Evolutionary conservation across 805 yeast species (phyloP).

Genomic region (Ogataea glucozyma): DNA sequence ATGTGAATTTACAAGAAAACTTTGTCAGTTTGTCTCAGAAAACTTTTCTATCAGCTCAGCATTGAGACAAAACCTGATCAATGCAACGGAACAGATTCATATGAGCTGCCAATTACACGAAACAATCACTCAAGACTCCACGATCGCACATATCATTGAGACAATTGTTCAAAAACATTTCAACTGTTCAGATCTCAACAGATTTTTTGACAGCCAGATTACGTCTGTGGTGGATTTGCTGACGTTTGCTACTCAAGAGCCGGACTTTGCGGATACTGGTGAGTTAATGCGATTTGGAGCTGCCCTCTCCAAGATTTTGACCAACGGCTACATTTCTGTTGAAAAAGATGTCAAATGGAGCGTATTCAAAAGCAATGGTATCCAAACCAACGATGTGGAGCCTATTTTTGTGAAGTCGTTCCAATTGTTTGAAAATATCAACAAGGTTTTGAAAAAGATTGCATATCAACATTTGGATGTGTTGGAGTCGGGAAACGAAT

Average conservation of each 20-base stretch:
- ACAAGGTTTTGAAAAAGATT: conserved; percentile 20
- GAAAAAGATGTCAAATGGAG: conserved; percentile 22
- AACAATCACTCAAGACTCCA: conserved; percentile 2
- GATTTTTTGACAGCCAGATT: conserved; percentile 11
- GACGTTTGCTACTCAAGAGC: neutral
- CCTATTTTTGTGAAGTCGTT: conserved; percentile 24
- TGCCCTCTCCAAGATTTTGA: conserved; percentile 13
- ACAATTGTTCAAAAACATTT: conserved; percentile 2
- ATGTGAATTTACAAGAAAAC: conserved; percentile 27
- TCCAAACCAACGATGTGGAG: conserved; percentile 1
- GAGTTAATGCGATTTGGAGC: conserved; percentile 17
- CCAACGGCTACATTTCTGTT: conserved; percentile 19
- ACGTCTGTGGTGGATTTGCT: conserved; percentile 11
- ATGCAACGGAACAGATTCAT: conserved; percentile 21
- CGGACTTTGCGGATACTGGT: conserved; percentile 9
- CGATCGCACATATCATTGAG: conserved; percentile 1
- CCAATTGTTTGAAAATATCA: conserved; percentile 21
- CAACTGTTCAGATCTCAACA: conserved; percentile 5
- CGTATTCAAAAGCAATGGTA: conserved; percentile 6
- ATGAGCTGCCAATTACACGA: conserved; percentile 20
- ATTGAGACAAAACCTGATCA: conserved; percentile 17
- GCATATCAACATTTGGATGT: conserved; percentile 14
- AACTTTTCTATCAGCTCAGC: conserved; percentile 22
- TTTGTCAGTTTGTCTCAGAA: conserved; percentile 23
- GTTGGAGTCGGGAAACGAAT: conserved; percentile 17